Percentiles rank a stretch among this genome's conserved stretches.
These are phyloP conservation scores for Cordia subcordata DNA, from an alignment of 257 asterid species.

Conservation along the genomic window DNA sequence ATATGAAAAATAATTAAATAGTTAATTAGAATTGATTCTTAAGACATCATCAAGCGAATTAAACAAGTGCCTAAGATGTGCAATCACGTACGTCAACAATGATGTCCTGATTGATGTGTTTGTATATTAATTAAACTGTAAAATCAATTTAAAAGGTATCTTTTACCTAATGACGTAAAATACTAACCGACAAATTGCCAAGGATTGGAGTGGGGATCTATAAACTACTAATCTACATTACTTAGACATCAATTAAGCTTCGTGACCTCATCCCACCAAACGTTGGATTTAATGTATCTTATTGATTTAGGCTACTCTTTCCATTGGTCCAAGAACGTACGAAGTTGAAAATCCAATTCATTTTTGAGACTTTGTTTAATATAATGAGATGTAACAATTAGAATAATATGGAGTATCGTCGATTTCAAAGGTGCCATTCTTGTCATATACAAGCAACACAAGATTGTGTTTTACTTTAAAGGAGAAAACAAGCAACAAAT, in stretches of 20 bases:
- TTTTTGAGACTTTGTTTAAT: constrained; percentile 13
- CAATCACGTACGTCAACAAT: constrained; percentile 15
- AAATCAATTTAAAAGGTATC: constrained; percentile 36
- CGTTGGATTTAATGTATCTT: constrained; percentile 22
- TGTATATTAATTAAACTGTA: constrained; percentile 22
- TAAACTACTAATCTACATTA: constrained; percentile 33
- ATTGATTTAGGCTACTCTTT: constrained; percentile 28
- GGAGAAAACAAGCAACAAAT: constrained; percentile 22
- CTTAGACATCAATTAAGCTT: constrained; percentile 64
- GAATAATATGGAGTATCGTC: constrained; percentile 24
- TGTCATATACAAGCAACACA: constrained; percentile 35
- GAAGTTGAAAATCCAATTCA: constrained; percentile 48
- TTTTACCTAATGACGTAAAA: constrained; percentile 86
- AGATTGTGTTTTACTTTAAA: constrained; percentile 14
- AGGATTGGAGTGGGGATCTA: constrained; percentile 42
- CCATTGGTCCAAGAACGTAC: constrained; percentile 67
- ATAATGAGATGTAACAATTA: constrained; percentile 10
- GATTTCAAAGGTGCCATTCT: constrained; percentile 63
- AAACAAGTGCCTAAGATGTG: constrained; percentile 1
- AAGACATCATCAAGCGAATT: neutral
- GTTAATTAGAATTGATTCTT: neutral
- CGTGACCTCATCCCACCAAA: constrained; percentile 49
- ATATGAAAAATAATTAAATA: no score
- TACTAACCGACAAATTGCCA: constrained; percentile 50
- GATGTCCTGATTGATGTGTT: constrained; percentile 30